Evolutionary conservation across 768 basidiomycete species (phyloP).

Genomic region (Postia placenta): DNA sequence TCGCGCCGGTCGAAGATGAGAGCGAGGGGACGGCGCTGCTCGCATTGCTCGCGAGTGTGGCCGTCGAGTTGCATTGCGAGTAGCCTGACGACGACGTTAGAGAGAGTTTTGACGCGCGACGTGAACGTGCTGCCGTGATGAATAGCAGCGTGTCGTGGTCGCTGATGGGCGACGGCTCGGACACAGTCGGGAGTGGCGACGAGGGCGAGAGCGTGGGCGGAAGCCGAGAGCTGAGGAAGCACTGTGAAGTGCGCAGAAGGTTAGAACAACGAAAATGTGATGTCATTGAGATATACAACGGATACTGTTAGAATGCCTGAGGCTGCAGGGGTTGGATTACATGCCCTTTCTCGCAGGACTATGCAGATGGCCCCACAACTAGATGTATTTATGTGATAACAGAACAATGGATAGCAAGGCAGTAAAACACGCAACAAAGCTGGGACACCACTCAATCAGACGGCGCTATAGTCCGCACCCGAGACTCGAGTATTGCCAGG

Average conservation of each 20-base stretch:
- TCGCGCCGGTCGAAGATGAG: slow-evolving; percentile 17
- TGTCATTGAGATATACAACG: no score
- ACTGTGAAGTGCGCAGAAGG: slow-evolving; percentile 3
- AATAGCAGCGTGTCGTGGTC: slow-evolving; percentile 41
- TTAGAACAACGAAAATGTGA: no score
- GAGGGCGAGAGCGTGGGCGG: slow-evolving; percentile 52
- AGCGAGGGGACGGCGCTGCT: slow-evolving; percentile 14
- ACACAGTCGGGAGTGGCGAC: slow-evolving; percentile 58
- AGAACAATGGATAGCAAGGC: no score
- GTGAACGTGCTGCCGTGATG: slow-evolving; percentile 29
- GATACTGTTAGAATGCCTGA: no score
- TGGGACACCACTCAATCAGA: no score
- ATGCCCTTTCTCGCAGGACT: no score
- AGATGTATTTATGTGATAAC: no score
- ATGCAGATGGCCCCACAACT: no score
- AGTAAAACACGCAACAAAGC: no score
- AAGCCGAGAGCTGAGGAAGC: slow-evolving; percentile 33
- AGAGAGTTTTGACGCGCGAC: slow-evolving; percentile 29
- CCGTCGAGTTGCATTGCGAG: slow-evolving; percentile 24
- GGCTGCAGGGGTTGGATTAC: no score
- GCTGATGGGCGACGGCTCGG: slow-evolving; percentile 53
- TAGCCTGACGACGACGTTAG: slow-evolving; percentile 20
- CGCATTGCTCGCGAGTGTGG: slow-evolving; percentile 18
- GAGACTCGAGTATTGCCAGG: no score
- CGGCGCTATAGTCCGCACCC: no score